Evolutionary conservation across 2,329 filamentous ascomycete species (phyloP).

Genomic region (Penicillium olsonii): DNA sequence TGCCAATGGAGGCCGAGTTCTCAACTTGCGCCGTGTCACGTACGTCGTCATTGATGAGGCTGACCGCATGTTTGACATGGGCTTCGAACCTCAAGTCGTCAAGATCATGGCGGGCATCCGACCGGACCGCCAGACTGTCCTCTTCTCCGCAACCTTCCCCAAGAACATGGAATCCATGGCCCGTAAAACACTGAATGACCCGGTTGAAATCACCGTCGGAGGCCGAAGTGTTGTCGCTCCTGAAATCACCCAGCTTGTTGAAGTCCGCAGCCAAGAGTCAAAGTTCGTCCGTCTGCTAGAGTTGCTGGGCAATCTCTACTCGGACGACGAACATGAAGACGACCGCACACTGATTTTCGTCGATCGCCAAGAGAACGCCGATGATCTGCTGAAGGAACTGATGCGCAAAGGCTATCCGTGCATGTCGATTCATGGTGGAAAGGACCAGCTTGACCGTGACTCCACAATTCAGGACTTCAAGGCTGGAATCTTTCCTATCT

Average conservation of each 20-base stretch:
- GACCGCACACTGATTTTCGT: slow-evolving; percentile 88
- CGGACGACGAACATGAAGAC: slow-evolving; percentile 75
- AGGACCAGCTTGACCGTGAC: slow-evolving; percentile 90
- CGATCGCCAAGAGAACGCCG: slow-evolving; percentile 86
- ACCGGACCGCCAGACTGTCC: slow-evolving; percentile 87
- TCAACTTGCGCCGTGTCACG: slow-evolving; percentile 82
- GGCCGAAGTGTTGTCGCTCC: slow-evolving; percentile 70
- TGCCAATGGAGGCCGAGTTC: slow-evolving; percentile 91
- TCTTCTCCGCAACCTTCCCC: slow-evolving; percentile 97
- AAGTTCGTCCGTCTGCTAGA: slow-evolving; percentile 86
- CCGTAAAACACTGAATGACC: slow-evolving; percentile 80
- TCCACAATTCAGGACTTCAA: slow-evolving; percentile 94
- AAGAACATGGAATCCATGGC: slow-evolving; percentile 88
- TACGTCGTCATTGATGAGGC: slow-evolving; percentile 97
- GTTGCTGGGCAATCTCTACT: slow-evolving; percentile 81
- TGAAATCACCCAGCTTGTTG: slow-evolving; percentile 87
- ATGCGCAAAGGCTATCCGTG: slow-evolving; percentile 85
- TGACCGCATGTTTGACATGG: slow-evolving; percentile 99
- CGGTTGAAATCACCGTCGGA: slow-evolving; percentile 89
- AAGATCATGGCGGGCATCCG: slow-evolving; percentile 92
- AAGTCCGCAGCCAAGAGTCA: slow-evolving; percentile 76
- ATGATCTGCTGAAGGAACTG: slow-evolving; percentile 74
- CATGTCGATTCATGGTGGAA: slow-evolving; percentile 91
- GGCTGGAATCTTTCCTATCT: slow-evolving; percentile 80
- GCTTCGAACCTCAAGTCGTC: slow-evolving; percentile 96